Evolutionary conservation across 257 asterid species (phyloP).

Genomic region (Petunia secreta): DNA sequence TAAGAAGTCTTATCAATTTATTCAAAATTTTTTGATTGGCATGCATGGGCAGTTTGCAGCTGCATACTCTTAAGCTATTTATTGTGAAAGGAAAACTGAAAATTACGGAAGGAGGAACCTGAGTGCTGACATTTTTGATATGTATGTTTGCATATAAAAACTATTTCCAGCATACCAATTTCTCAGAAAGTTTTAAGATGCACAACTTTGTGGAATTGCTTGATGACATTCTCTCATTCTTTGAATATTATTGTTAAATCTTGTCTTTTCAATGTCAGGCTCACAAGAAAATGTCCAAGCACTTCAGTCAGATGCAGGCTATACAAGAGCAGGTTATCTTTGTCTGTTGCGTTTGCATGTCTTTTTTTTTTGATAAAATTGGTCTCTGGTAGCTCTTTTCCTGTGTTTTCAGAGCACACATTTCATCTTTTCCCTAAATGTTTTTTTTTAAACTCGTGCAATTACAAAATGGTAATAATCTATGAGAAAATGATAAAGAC

Average conservation of each 20-base stretch:
- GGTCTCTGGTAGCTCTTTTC: background rate
- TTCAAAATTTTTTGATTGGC: background rate
- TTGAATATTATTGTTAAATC: conserved; percentile 18
- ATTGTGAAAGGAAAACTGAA: conserved; percentile 1
- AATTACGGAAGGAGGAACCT: background rate
- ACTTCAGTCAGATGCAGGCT: conserved; percentile 68
- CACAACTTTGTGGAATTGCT: background rate
- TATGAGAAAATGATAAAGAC: too few species aligned
- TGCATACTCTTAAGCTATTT: background rate
- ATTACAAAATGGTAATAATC: too few species aligned
- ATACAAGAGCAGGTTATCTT: conserved; percentile 80
- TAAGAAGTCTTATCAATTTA: background rate
- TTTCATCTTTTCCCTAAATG: background rate
- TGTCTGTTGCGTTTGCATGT: conserved; percentile 17
- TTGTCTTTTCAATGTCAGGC: conserved; percentile 52
- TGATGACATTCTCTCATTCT: conserved; percentile 19
- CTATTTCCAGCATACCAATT: background rate
- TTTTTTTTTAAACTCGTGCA: background rate
- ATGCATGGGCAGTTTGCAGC: conserved; percentile 5
- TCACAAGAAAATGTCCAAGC: conserved; percentile 75
- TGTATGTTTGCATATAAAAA: background rate
- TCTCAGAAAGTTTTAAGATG: background rate
- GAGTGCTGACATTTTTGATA: background rate
- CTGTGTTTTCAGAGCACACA: background rate
- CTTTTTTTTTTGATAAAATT: background rate